Conservation (phyloP, 225 moss, liverwort and hornwort genomes). For the Physcomitrellopsis africana region DNA sequence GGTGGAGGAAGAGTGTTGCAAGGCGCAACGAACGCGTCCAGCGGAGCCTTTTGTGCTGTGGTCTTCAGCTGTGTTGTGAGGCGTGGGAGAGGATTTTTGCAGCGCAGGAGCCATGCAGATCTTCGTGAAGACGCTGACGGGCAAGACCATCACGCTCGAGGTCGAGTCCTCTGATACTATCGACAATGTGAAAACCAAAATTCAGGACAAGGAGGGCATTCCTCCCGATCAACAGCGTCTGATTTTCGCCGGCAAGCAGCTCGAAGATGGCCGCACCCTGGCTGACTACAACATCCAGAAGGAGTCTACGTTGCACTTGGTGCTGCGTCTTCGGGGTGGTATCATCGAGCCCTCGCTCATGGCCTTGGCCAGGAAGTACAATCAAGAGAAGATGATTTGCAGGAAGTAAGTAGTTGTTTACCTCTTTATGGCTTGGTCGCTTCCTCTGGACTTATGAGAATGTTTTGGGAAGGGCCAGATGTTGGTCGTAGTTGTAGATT, state of each 20-base stretch:
- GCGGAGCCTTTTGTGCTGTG: no score
- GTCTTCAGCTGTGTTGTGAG: no score
- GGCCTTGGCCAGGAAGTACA: slow-evolving; percentile 92
- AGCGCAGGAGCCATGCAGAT: slow-evolving; percentile 65
- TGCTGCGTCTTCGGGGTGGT: slow-evolving; percentile 85
- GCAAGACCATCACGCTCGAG: slow-evolving; percentile 86
- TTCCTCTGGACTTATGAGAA: background rate
- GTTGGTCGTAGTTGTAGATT: background rate
- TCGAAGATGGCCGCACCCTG: slow-evolving; percentile 71
- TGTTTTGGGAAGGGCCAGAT: background rate
- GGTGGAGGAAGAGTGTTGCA: no score
- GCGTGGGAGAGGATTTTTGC: background rate
- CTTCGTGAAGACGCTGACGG: slow-evolving; percentile 97
- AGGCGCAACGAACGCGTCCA: no score
- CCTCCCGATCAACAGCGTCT: slow-evolving; percentile 73
- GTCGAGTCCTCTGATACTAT: slow-evolving; percentile 78
- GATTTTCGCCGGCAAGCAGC: slow-evolving; percentile 74
- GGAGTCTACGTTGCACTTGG: slow-evolving; percentile 86
- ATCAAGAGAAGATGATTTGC: slow-evolving; percentile 99
- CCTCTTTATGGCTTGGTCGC: background rate
- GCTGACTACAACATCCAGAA: slow-evolving; percentile 79
- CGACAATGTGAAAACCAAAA: slow-evolving; percentile 70
- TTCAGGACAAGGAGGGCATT: slow-evolving; percentile 73
- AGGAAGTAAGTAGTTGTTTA: slow-evolving; percentile 61
- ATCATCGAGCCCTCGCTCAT: slow-evolving; percentile 95